phyloP scores from a whole-genome alignment of 2,329 filamentous ascomycete species.

The Aspergillus latus region DNA sequence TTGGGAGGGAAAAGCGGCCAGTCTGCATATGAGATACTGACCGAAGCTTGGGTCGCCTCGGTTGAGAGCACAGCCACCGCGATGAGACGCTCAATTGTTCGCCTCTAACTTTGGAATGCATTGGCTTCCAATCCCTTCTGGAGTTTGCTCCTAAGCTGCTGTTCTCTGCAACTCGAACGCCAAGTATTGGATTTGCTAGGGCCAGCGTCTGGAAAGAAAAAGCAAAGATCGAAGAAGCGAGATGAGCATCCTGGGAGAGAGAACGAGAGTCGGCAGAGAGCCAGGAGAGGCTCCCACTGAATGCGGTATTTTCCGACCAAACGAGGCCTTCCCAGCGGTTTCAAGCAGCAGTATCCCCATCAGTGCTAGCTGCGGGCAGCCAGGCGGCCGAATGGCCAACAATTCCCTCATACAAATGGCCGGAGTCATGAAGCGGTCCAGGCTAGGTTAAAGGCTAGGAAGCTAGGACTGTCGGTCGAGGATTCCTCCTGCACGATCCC shows the following conservation, averaged over 20 bases:
- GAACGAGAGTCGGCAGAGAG: not conserved
- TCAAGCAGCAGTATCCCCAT: conserved; percentile 19
- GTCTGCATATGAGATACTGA: not conserved
- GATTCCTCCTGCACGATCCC: conserved; percentile 4
- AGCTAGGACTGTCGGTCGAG: not conserved
- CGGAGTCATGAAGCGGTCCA: not conserved
- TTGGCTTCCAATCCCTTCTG: not conserved
- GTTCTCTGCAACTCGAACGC: not conserved
- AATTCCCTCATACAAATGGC: conserved; percentile 25
- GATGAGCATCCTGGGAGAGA: not conserved
- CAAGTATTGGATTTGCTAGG: not conserved
- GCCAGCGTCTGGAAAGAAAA: not conserved
- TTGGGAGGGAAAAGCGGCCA: not conserved
- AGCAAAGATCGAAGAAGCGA: not conserved
- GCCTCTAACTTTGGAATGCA: not conserved
- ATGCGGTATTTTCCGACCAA: conserved; percentile 13
- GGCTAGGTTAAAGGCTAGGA: no score
- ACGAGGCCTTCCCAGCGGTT: not conserved
- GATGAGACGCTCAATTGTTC: not conserved
- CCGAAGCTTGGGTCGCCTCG: conserved; percentile 1
- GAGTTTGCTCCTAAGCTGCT: not conserved
- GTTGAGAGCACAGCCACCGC: conserved; percentile 13
- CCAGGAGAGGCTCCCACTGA: not conserved
- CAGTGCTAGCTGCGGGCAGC: conserved; percentile 18
- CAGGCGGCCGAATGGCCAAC: conserved; percentile 17